Percentiles rank a stretch among this genome's conserved stretches.
phyloP scores from a whole-genome alignment of 1,284 basidiomycete species.

The Cerioporus squamosus region DNA sequence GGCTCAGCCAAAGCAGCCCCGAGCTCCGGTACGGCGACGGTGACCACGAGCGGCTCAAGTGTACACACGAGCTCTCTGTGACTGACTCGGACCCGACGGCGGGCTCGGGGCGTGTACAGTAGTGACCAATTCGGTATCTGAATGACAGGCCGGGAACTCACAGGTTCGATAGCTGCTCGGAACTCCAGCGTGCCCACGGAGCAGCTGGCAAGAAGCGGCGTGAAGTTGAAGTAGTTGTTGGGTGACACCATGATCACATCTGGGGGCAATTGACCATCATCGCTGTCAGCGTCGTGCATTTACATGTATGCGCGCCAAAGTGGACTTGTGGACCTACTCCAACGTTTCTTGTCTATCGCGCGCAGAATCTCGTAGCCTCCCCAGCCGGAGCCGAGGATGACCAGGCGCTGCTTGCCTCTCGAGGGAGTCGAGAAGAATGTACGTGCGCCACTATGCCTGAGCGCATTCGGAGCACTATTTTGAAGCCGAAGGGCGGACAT shows the following conservation, averaged over 20 bases:
- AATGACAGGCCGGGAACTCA: too few species aligned
- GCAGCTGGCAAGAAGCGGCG: constrained; percentile 76
- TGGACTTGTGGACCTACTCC: constrained; percentile 49
- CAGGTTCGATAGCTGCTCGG: constrained; percentile 81
- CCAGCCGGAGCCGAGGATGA: constrained; percentile 88
- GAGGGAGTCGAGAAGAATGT: constrained; percentile 30
- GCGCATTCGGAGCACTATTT: neutral
- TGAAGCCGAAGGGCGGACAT: too few species aligned
- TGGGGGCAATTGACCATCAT: constrained; percentile 33
- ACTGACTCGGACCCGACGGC: too few species aligned
- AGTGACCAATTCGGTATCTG: too few species aligned
- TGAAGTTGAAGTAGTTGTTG: constrained; percentile 84
- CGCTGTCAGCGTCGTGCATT: neutral
- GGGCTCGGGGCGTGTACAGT: too few species aligned
- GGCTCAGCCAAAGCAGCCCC: too few species aligned
- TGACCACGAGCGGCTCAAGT: too few species aligned
- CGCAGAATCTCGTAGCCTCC: constrained; percentile 78
- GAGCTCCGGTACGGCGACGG: too few species aligned
- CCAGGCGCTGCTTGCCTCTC: constrained; percentile 60
- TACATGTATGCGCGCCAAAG: neutral
- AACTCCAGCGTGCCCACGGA: constrained; percentile 86
- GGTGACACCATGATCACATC: constrained; percentile 78
- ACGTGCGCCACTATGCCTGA: constrained; percentile 12
- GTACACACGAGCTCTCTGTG: too few species aligned
- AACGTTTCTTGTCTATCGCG: constrained; percentile 67